Conservation (phyloP, 23 red algal genomes). For the Gracilaria domingensis region DNA sequence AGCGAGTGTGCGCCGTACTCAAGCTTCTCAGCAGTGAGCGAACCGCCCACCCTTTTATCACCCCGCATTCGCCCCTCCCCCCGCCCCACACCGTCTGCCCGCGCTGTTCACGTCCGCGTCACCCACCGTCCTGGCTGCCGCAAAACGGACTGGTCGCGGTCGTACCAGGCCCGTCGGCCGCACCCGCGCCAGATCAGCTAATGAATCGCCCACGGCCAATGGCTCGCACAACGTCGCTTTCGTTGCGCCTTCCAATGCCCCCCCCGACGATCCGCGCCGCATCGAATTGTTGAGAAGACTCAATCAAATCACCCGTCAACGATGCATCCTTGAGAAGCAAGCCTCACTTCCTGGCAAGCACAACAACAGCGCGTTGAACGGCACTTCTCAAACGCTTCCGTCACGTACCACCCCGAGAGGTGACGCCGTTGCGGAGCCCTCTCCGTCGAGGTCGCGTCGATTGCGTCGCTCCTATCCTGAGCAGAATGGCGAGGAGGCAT, state of each 20-base stretch:
- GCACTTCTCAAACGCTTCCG: not conserved
- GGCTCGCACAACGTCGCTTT: not conserved
- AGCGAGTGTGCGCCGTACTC: too few species aligned
- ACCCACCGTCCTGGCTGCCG: conserved; percentile 49
- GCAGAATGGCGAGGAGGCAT: not conserved
- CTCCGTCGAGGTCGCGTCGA: not conserved
- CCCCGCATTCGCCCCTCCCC: too few species aligned
- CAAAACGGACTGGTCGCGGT: conserved; percentile 54
- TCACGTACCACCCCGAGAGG: not conserved
- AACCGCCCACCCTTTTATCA: too few species aligned
- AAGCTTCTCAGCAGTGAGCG: too few species aligned
- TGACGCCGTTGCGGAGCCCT: not conserved
- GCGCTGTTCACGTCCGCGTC: not conserved
- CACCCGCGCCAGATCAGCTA: conserved; percentile 17
- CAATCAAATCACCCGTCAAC: conserved; percentile 50
- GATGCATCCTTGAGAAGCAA: conserved; percentile 18
- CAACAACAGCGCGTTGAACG: not conserved
- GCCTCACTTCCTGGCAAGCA: not conserved
- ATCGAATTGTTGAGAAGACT: conserved; percentile 38
- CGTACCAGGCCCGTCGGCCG: conserved; percentile 39
- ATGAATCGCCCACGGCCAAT: not conserved
- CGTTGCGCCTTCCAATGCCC: conserved; percentile 1
- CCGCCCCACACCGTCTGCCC: not conserved
- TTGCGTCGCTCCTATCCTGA: conserved; percentile 25
- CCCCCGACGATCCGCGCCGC: conserved; percentile 42